phyloP scores from a whole-genome alignment of 1,284 basidiomycete genomes.

The Agroathelia rolfsii region DNA sequence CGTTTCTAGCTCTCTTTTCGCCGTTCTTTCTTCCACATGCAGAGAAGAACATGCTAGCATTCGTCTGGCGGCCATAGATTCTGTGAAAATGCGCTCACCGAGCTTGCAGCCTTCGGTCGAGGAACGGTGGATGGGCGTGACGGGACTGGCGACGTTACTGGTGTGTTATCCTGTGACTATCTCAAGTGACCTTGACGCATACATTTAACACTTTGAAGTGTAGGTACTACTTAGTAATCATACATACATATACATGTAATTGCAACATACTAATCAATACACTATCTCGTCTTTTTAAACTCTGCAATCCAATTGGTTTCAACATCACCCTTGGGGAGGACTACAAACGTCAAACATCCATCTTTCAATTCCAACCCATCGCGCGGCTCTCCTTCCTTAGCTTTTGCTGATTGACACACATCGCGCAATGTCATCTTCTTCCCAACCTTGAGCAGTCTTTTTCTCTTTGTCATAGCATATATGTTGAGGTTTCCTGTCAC shows the following conservation, averaged over 20 bases:
- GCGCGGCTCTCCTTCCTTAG: constrained; percentile 44
- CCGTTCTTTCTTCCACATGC: constrained; percentile 9
- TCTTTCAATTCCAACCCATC: constrained; percentile 86
- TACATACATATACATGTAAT: constrained; percentile 1
- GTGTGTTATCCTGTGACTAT: constrained; percentile 23
- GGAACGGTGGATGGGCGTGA: constrained; percentile 16
- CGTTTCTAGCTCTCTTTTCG: constrained; percentile 31
- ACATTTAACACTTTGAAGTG: neutral
- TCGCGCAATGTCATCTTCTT: constrained; percentile 80
- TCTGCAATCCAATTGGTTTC: constrained; percentile 87
- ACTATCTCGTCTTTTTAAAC: constrained; percentile 56
- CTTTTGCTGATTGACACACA: constrained; percentile 56
- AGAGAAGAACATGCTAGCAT: constrained; percentile 9
- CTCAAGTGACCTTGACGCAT: constrained; percentile 1
- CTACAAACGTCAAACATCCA: constrained; percentile 78
- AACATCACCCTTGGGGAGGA: constrained; percentile 74
- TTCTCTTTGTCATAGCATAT: constrained; percentile 74
- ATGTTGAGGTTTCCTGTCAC: constrained; percentile 56
- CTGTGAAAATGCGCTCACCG: constrained; percentile 30
- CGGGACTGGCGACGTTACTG: constrained; percentile 7
- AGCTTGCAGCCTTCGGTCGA: constrained; percentile 33
- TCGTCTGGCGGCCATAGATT: constrained; percentile 11
- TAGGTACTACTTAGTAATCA: constrained; percentile 11
- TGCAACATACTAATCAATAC: constrained; percentile 1
- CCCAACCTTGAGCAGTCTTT: constrained; percentile 81